phyloP scores from a whole-genome alignment of 495 filamentous ascomycete genomes.

The Annulohypoxylon nitens region DNA sequence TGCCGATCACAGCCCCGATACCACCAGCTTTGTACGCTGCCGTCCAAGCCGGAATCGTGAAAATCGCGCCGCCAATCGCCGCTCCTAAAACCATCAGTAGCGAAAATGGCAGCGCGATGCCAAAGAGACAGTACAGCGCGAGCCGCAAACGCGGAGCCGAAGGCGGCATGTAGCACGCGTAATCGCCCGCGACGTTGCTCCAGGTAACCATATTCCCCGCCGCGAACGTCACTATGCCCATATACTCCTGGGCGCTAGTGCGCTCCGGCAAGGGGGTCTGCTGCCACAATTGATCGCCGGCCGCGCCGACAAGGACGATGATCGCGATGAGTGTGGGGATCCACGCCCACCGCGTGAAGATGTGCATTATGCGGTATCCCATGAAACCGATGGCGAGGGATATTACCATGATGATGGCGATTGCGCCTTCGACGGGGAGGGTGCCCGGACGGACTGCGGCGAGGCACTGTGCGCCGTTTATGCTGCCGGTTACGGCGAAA shows the following conservation, averaged over 20 bases:
- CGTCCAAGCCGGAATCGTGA: conserved; percentile 48
- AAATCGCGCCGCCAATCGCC: conserved; percentile 57
- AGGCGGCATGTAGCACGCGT: conserved; percentile 54
- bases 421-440: conserved; percentile 63
- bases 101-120: conserved; percentile 58
- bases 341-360: conserved; percentile 69
- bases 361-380: conserved; percentile 65
- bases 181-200: conserved; percentile 52
- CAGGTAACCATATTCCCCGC: conserved; percentile 52
- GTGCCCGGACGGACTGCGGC: conserved; percentile 60
- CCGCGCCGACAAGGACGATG: conserved; percentile 63
- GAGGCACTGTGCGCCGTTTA: conserved; percentile 60
- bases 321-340: conserved; percentile 66
- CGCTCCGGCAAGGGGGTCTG: conserved; percentile 39
- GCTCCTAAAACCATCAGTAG: conserved; percentile 62
- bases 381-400: conserved; percentile 63
- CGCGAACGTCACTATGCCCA: conserved; percentile 47
- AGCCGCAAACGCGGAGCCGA: conserved; percentile 51
- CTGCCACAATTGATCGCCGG: conserved; percentile 58
- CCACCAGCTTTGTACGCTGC: conserved; percentile 54
- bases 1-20: conserved; percentile 59
- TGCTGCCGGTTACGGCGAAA: conserved; percentile 57
- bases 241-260: conserved; percentile 29
- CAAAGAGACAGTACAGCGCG: conserved; percentile 53
- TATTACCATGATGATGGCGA: conserved; percentile 64